Base-by-base conservation (phyloP, 345 rosid species). In the Eucalyptus tenuipes region DNA sequence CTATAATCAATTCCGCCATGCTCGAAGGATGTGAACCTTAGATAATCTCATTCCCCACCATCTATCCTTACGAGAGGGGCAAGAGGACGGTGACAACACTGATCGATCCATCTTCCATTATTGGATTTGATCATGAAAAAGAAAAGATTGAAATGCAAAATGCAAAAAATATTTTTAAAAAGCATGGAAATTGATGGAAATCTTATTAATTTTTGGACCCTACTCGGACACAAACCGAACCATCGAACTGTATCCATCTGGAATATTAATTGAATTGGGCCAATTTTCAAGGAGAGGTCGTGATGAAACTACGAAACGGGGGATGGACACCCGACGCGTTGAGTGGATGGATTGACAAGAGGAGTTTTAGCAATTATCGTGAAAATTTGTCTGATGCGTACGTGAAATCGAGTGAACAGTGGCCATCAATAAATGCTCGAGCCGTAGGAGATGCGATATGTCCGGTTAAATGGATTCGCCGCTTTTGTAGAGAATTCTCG, bases 261-360 rank as follows among this genome's bases (percentile, higher is more conserved):
- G 89, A 88, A 42, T 2, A 89, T 61, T 91, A 42, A 91, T 90
- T 89, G 91, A 88, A 87, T 49, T 47, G 90, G 91, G 88, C 61
- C 89, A 45, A 8, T 15, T 18, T 18, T 2, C 44, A 71, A 71
- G 79, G 42, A 31, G 42, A 16, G 44, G 25, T 71, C 14, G 7
- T 3, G 47, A 75, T 37, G 47, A 40, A 0, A 18, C 82, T 40
- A 9, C 45, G 47, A 71, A 71, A 75, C 5, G 4, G 47, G 82
- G 82, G 12, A 37, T 10, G 47, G 15, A 37, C 82, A 37, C 5
- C 27, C 82, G 44, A 20, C 45, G 44, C 80, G 80, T 68, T 37
- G 80, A 44, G 44, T 9, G 44, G 3, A 33, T 68, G 24, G 13
- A 33, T 68, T 17, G 80, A 9, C 8, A 5, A 44, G 75, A 9